Evolutionary conservation across 1,284 basidiomycete genomes (phyloP).

Genomic region (Boletellus deceptivus): DNA sequence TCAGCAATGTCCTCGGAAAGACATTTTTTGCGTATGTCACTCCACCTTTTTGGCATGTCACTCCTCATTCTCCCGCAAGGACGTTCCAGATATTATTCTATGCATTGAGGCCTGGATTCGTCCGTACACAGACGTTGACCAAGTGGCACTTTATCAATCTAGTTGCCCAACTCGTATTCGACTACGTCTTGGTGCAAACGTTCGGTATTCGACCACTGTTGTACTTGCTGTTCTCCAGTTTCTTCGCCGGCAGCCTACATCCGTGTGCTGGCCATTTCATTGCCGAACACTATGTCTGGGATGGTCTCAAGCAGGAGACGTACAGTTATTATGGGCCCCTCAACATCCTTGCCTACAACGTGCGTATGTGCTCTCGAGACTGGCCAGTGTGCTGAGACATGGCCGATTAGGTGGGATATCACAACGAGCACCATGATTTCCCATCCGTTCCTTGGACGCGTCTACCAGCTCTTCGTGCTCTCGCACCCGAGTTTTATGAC

Average conservation of each 20-base stretch:
- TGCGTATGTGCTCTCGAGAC: slow-evolving; percentile 30
- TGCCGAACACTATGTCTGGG: slow-evolving; percentile 94
- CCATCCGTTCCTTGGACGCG: slow-evolving; percentile 95
- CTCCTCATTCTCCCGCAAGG: slow-evolving; percentile 38
- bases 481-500: slow-evolving; percentile 95
- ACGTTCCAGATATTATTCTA: slow-evolving; percentile 99
- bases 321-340: slow-evolving; percentile 95
- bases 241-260: slow-evolving; percentile 95
- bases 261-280: slow-evolving; percentile 98
- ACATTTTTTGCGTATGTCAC: slow-evolving; percentile 87
- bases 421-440: slow-evolving; percentile 99
- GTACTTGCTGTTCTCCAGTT: slow-evolving; percentile 86
- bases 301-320: slow-evolving; percentile 88
- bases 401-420: slow-evolving; percentile 81
- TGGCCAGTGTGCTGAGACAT: not conserved
- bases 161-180: slow-evolving; percentile 66
- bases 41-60: not conserved
- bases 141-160: slow-evolving; percentile 86
- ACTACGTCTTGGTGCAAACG: slow-evolving; percentile 63
- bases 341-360: slow-evolving; percentile 94
- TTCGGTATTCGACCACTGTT: slow-evolving; percentile 67
- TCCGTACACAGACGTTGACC: slow-evolving; percentile 81
- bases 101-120: slow-evolving; percentile 93
- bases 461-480: slow-evolving; percentile 76
- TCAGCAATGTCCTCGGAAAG: slow-evolving; percentile 97